phyloP scores from a whole-genome alignment of 1,139 yeast species.

The Blastobotrys illinoisensis region DNA sequence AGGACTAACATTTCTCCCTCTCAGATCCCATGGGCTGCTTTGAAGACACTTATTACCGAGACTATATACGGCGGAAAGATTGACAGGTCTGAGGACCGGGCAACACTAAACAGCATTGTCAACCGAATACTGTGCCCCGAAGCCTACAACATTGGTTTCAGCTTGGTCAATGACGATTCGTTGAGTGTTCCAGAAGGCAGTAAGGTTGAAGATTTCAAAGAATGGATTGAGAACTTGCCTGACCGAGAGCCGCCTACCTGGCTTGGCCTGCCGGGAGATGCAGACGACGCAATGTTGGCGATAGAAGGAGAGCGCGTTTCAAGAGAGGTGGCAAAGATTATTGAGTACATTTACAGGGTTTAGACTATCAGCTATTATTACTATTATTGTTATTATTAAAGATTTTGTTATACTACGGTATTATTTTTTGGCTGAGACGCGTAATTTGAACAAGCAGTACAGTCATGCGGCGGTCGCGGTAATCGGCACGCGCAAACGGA shows the following conservation, averaged over 20 bases:
- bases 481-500: not conserved
- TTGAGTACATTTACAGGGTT: conserved; percentile 1
- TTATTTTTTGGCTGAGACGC: no score
- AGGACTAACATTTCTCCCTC: conserved; percentile 44
- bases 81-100: conserved; percentile 43
- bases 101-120: conserved; percentile 30
- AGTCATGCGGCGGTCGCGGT: no score
- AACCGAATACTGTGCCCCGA: conserved; percentile 31
- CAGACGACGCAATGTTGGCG: conserved; percentile 33
- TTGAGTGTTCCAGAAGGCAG: conserved; percentile 47
- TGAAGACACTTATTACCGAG: conserved; percentile 46
- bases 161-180: conserved; percentile 29
- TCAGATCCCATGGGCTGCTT: conserved; percentile 52
- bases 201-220: conserved; percentile 32
- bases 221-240: conserved; percentile 56
- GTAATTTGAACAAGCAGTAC: no score
- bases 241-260: conserved; percentile 56
- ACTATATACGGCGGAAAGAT: conserved; percentile 75
- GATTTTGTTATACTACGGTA: no score
- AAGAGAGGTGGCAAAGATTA: not conserved
- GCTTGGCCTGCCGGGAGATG: conserved; percentile 51
- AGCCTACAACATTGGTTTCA: conserved; percentile 36
- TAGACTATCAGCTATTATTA: not conserved
- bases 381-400: not conserved
- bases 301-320: conserved; percentile 19